Percentiles rank a stretch among this genome's conserved stretches.
Evolutionary conservation across 2,329 filamentous ascomycete genomes (phyloP).

Genomic region (Emergomyces pasteurianus): DNA sequence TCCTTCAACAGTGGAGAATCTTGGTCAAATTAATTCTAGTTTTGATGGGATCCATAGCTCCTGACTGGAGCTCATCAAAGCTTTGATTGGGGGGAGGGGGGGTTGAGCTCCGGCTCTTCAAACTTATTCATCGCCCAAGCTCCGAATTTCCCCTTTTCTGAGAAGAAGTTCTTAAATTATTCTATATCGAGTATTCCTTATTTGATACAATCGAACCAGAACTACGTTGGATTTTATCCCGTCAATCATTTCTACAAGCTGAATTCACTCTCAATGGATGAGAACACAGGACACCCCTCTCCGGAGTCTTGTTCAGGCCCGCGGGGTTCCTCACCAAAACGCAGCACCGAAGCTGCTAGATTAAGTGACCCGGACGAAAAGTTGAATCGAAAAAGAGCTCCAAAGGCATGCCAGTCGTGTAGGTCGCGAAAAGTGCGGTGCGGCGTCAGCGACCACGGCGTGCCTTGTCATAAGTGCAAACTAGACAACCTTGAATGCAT

Average conservation of each 20-base stretch:
- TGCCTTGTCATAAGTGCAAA: constrained; percentile 18
- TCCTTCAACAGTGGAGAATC: too few species aligned
- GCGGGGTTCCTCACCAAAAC: constrained; percentile 2
- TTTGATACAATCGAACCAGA: background rate
- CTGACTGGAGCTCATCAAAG: background rate
- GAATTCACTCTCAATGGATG: background rate
- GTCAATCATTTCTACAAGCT: background rate
- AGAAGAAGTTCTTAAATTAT: background rate
- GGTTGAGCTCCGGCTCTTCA: too few species aligned
- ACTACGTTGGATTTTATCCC: background rate
- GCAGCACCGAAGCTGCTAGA: constrained; percentile 5
- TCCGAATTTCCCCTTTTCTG: background rate
- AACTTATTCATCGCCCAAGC: background rate
- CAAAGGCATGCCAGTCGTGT: constrained; percentile 40
- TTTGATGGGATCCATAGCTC: background rate
- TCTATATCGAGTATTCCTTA: background rate
- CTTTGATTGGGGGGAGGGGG: background rate
- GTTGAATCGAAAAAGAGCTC: constrained; percentile 47
- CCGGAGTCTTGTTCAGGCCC: background rate
- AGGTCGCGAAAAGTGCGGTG: constrained; percentile 40
- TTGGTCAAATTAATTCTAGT: too few species aligned
- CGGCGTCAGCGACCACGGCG: constrained; percentile 37
- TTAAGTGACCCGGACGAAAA: constrained; percentile 3
- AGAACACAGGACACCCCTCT: background rate
- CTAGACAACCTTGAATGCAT: constrained; percentile 14